Evolutionary conservation across 148 eudicot species (phyloP).

Genomic region (Polygonum aviculare): DNA sequence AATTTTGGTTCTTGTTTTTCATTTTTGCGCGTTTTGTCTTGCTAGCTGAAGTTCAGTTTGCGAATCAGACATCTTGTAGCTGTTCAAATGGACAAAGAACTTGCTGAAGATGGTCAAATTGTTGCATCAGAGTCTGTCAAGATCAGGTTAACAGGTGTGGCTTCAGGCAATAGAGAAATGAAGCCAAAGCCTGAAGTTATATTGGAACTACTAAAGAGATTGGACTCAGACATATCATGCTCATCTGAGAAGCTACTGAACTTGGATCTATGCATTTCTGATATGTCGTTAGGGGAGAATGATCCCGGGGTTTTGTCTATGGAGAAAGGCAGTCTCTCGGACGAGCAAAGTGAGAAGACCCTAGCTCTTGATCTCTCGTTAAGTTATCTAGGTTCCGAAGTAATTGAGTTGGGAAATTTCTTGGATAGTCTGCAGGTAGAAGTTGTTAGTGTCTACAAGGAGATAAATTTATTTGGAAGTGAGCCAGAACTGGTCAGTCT

Average conservation of each 20-base stretch:
- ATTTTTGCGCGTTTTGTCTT: neutral
- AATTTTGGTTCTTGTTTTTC: neutral
- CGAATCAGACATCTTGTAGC: neutral
- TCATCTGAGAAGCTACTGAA: slow-evolving; percentile 64
- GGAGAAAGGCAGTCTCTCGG: slow-evolving; percentile 28
- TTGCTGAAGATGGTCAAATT: neutral
- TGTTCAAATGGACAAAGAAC: neutral
- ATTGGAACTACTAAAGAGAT: slow-evolving; percentile 35
- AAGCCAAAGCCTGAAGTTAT: slow-evolving; percentile 14
- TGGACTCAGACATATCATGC: slow-evolving; percentile 56
- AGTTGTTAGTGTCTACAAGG: slow-evolving; percentile 26
- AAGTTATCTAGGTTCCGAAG: slow-evolving; percentile 56
- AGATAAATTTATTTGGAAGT: slow-evolving; percentile 29
- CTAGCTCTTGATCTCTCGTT: slow-evolving; percentile 51
- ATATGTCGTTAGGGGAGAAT: slow-evolving; percentile 43
- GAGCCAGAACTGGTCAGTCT: slow-evolving; percentile 26
- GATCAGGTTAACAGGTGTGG: neutral
- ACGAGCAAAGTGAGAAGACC: slow-evolving; percentile 44
- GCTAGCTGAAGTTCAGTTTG: neutral
- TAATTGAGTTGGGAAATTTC: slow-evolving; percentile 41
- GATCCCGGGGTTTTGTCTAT: slow-evolving; percentile 37
- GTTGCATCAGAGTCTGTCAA: neutral
- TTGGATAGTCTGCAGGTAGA: slow-evolving; percentile 35
- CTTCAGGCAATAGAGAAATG: neutral
- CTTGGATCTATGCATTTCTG: slow-evolving; percentile 54